phyloP scores from a whole-genome alignment of 192 early-diverging fungal genomes.

The Lunasporangiospora selenospora region DNA sequence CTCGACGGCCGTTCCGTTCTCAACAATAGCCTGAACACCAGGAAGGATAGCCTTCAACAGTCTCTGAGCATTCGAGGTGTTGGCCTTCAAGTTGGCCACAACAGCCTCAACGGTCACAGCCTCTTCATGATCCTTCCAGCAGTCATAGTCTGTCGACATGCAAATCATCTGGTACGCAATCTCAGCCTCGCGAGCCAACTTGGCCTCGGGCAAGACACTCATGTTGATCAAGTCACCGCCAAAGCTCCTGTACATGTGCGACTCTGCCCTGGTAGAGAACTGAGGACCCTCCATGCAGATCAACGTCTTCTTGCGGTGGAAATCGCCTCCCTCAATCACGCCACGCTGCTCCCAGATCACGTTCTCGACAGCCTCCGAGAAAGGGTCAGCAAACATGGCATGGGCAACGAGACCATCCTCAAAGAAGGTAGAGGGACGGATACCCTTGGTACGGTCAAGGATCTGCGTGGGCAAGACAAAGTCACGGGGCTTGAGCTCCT shows the following conservation, averaged over 20 bases:
- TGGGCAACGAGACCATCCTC: slow-evolving; percentile 92
- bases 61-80: slow-evolving; percentile 82
- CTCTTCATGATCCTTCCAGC: slow-evolving; percentile 81
- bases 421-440: slow-evolving; percentile 94
- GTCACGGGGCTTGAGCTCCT: slow-evolving; percentile 93
- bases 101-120: slow-evolving; percentile 87
- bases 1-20: slow-evolving; percentile 57
- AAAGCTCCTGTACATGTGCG: slow-evolving; percentile 94
- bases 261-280: slow-evolving; percentile 98
- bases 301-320: slow-evolving; percentile 86
- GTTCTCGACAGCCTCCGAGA: slow-evolving; percentile 76
- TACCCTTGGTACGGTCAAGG: slow-evolving; percentile 98
- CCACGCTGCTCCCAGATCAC: slow-evolving; percentile 67
- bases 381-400: slow-evolving; percentile 94
- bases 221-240: slow-evolving; percentile 98
- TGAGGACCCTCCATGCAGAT: slow-evolving; percentile 99
- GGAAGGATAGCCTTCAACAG: slow-evolving; percentile 82
- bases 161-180: slow-evolving; percentile 99
- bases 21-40: slow-evolving; percentile 68
- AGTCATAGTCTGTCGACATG: slow-evolving; percentile 99
- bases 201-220: slow-evolving; percentile 95
- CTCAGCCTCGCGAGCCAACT: slow-evolving; percentile 97
- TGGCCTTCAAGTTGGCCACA: slow-evolving; percentile 87
- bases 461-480: slow-evolving; percentile 96
- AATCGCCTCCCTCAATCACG: slow-evolving; percentile 54